Base-by-base conservation (phyloP, 352 stramenopile genomes). In the Peronospora destructor region DNA sequence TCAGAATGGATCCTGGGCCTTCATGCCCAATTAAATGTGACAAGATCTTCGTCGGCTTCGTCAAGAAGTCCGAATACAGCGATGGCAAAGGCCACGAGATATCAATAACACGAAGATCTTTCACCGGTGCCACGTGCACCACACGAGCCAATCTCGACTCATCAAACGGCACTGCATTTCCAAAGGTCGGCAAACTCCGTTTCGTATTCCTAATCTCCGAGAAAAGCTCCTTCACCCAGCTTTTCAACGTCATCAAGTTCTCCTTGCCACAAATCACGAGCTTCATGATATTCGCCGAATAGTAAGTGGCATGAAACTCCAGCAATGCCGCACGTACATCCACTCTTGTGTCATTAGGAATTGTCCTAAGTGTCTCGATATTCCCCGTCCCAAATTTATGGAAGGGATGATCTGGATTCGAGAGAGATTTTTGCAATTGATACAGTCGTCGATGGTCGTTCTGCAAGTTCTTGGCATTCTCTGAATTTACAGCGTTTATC, bases 381-480 rank as follows among this genome's bases (percentile, higher is more conserved):
- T 96, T 96, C 6, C 90, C 90, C 21, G 80, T 92, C n/a, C 85
- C 86, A 64, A 97, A 97, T 45, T 93, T 91, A 55, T 76, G 70
- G 66, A 91, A 96, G 13, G 84, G 74, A 60, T 96, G 90, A 25
- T 37, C 41, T 4, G 73, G 69, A 59, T 82, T 78, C 4, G 85
- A 70, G 12, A 94, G 54, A 13, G 61, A 66, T 60, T 94, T 92
- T 34, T 80, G 68, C 19, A 96, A 56, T 66, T 95, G 85, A 71
- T 91, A 91, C 29, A 90, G 53, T 45, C 79, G 71, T 3, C 80
- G 64, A 23, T 80, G 77, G 71, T 99, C 96, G 49, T 94, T 94
- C 40, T 97, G 94, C 36, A 97, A 68, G 53, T 97, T 97, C 74
- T 98, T 98, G 28, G 85, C 68, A 66, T 98, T 94, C 68, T 99